Base-by-base conservation (phyloP, 768 basidiomycete species). In the Fomitopsis serialis region DNA sequence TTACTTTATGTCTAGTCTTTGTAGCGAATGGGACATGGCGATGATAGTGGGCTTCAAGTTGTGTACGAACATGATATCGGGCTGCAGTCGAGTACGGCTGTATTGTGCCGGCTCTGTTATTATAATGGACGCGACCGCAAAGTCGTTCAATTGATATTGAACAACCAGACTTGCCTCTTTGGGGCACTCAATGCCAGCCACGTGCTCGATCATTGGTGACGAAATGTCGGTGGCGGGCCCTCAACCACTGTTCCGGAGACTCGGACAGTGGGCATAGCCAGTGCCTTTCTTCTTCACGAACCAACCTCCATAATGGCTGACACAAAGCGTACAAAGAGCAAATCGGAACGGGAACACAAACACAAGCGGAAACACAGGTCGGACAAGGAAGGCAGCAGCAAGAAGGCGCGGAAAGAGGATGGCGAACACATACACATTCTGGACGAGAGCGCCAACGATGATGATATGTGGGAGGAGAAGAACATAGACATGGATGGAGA, bases 391-490 rank as follows among this genome's bases (percentile, higher is more conserved):
- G 63, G 68, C 22, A 64, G 66, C 23, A 60, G 58, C 63, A 68
- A 63, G 59, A 66, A 66, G 63, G 54, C 56, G 45, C 61, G 63
- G 50, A 72, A 71, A 54, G 75, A 71, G 48, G 66, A 63, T 25
- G 66, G 61, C 52, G 67, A 63, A 58, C 76, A 78, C 32, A 68
- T 86, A 24, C 64, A 66, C 8, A 73, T 82, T 32, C 73, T 79
- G 0, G 91, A 91, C 64, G 89, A 92, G 61, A 87, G 93, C 63
- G 76, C 78, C 15, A 74, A 82, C 56, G 85, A 83, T 64, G 82
- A 85, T 17, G 84, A 84, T 52, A 79, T 91, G 72, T 94, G 92
- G 92, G 78, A 85, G 22, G 93, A 93, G 73, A 92, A 90, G 74
- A 89, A 90, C 60, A 82, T 92, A 35, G 84, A 84, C 63, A 79